phyloP scores from a whole-genome alignment of 2,329 filamentous ascomycete species.

The Cadophora sp. region DNA sequence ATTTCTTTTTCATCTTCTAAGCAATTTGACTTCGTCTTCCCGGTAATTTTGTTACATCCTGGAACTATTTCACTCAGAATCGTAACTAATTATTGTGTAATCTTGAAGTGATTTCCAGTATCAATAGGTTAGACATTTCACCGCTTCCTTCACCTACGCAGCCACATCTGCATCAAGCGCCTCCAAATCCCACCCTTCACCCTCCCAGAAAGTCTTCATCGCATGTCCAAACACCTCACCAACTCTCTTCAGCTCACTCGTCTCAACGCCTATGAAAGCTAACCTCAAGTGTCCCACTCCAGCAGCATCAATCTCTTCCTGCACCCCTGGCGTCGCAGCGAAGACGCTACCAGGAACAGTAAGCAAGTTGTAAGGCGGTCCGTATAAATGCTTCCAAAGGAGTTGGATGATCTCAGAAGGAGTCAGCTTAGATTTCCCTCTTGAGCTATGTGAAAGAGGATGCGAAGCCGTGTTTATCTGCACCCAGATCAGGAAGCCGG shows the following conservation, averaged over 20 bases:
- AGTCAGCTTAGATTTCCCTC: not conserved
- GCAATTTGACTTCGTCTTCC: too few relatives aligned
- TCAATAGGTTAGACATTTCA: too few relatives aligned
- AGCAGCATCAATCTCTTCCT: not conserved
- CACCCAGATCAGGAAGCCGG: not conserved
- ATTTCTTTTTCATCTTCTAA: too few relatives aligned
- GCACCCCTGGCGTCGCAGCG: not conserved
- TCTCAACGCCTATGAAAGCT: not conserved
- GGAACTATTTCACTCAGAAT: too few relatives aligned
- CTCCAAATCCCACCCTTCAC: not conserved
- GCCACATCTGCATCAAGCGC: not conserved
- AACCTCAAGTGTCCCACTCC: not conserved
- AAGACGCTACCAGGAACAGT: not conserved
- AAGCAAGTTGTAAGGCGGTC: not conserved
- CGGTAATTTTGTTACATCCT: too few relatives aligned
- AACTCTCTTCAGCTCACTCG: not conserved
- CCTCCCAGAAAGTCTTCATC: not conserved
- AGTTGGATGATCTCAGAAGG: not conserved
- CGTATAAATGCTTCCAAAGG: not conserved
- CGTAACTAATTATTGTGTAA: too few relatives aligned
- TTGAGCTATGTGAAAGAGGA: not conserved
- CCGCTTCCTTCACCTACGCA: too few relatives aligned
- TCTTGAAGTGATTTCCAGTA: too few relatives aligned
- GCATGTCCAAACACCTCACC: not conserved
- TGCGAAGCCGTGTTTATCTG: not conserved